phyloP scores from a whole-genome alignment of 2,329 filamentous ascomycete species.

The Blastomyces parvus region DNA sequence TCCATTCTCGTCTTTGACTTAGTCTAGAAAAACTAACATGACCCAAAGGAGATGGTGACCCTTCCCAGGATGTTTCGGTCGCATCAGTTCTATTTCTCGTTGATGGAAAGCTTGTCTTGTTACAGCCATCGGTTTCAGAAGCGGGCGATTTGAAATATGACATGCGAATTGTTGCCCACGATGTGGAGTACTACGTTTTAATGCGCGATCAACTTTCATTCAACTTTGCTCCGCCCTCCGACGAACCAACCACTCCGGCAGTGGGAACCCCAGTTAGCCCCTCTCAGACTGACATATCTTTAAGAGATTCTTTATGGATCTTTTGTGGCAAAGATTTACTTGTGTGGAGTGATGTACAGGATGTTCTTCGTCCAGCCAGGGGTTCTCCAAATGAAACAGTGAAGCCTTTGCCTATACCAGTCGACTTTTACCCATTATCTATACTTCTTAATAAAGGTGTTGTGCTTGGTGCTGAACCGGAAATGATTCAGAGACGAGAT shows the following conservation, averaged over 20 bases:
- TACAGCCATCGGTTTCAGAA: slow-evolving; percentile 77
- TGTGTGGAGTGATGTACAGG: slow-evolving; percentile 80
- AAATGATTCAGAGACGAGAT: slow-evolving; percentile 86
- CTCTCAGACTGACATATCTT: slow-evolving; percentile 42
- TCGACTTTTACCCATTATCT: slow-evolving; percentile 95
- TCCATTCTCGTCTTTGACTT: not conserved
- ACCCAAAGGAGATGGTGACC: slow-evolving; percentile 64
- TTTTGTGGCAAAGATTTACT: slow-evolving; percentile 83
- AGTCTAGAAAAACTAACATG: slow-evolving; percentile 13
- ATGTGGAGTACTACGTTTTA: slow-evolving; percentile 88
- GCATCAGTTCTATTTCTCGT: slow-evolving; percentile 94
- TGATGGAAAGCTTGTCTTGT: slow-evolving; percentile 86
- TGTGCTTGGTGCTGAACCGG: slow-evolving; percentile 80
- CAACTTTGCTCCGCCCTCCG: slow-evolving; percentile 39
- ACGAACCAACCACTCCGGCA: slow-evolving; percentile 41
- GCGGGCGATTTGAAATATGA: slow-evolving; percentile 88
- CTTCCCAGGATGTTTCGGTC: slow-evolving; percentile 86
- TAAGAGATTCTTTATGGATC: slow-evolving; percentile 86
- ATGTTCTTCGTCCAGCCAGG: slow-evolving; percentile 62
- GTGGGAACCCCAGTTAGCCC: slow-evolving; percentile 33
- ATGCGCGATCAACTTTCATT: slow-evolving; percentile 69
- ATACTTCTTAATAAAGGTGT: slow-evolving; percentile 83
- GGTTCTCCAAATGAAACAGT: slow-evolving; percentile 56
- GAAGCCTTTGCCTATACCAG: slow-evolving; percentile 61
- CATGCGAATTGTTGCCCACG: slow-evolving; percentile 92